Conservation (phyloP, 495 filamentous ascomycete genomes). For the Aspergillus conjunctus region DNA sequence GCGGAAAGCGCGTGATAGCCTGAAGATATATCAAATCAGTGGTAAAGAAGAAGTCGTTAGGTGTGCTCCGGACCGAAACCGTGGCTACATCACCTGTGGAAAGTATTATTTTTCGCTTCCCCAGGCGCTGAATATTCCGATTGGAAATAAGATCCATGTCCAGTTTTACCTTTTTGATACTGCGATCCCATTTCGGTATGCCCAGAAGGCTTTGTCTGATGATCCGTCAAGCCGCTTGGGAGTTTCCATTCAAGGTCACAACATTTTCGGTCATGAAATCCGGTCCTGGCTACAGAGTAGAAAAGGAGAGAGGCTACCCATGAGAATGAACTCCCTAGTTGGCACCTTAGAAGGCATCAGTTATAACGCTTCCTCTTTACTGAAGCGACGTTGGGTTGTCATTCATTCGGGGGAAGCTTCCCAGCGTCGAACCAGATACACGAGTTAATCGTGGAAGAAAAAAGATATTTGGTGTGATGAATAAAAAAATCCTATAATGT, state of each 20-base stretch:
- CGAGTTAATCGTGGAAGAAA: no score
- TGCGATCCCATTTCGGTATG: background rate
- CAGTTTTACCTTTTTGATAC: background rate
- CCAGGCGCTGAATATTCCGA: background rate
- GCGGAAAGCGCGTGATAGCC: background rate
- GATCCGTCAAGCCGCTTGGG: background rate
- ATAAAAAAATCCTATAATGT: no score
- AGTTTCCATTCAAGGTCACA: background rate
- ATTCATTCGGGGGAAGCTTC: background rate
- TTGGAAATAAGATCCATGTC: background rate
- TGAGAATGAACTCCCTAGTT: slow-evolving; percentile 1
- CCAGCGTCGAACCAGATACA: background rate
- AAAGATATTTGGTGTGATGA: no score
- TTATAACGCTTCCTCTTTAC: background rate
- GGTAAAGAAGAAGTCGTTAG: background rate
- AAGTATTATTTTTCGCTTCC: background rate
- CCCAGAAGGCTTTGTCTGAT: background rate
- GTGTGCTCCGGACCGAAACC: background rate
- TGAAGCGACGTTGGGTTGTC: background rate
- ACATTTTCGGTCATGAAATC: background rate
- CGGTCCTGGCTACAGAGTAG: background rate
- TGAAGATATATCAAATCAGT: background rate
- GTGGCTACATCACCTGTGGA: background rate
- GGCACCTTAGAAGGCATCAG: background rate
- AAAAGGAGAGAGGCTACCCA: background rate